phyloP scores from a whole-genome alignment of 2,329 filamentous ascomycete species.

The Aurifilum marmelostoma region DNA sequence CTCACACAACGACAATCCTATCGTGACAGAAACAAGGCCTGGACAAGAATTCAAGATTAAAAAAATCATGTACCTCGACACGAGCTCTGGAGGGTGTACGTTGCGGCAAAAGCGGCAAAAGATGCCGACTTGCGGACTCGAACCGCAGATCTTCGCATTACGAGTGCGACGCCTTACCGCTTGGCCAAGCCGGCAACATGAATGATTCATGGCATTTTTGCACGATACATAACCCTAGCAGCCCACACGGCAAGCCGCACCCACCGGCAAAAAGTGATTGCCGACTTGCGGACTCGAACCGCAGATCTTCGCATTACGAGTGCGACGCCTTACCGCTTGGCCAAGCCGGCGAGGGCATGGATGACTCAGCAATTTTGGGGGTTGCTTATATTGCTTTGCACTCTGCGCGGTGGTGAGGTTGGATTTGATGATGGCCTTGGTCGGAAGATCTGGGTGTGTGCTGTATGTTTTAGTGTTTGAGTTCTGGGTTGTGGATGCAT shows the following conservation, averaged over 20 bases:
- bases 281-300: conserved; percentile 30
- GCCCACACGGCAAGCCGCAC: no score
- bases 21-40: background rate
- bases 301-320: conserved; percentile 31
- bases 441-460: background rate
- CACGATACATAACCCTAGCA: background rate
- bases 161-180: conserved; percentile 29
- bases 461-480: no score
- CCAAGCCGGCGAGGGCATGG: conserved; percentile 24
- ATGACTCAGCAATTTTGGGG: background rate
- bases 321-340: conserved; percentile 29
- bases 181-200: conserved; percentile 27
- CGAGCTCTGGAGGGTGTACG: no score
- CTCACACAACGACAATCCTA: background rate
- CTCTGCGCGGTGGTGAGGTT: background rate
- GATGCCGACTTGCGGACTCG: conserved; percentile 29
- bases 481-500: no score
- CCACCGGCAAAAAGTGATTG: background rate
- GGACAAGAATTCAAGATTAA: background rate
- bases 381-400: background rate
- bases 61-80: no score
- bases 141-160: conserved; percentile 31
- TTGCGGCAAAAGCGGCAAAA: background rate
- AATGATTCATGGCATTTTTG: background rate
- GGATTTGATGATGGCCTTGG: background rate